Base-by-base conservation (phyloP, 345 rosid genomes). In the Odontarrhena argentea region DNA sequence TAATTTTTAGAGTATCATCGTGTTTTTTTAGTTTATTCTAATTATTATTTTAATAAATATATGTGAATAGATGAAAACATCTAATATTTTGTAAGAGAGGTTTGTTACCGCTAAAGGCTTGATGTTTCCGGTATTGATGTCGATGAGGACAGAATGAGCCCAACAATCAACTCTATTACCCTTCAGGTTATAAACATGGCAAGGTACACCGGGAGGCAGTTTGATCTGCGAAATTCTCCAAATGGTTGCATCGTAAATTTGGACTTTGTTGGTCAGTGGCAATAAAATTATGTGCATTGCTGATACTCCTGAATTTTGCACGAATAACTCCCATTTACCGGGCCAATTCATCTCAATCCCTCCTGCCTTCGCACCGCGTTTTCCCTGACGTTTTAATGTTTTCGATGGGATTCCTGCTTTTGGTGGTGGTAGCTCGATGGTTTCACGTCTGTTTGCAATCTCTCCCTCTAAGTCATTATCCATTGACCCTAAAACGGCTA, bases 221-320 rank as follows among this genome's bases (percentile, higher is more conserved):
- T 24, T 49, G 12, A 86, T 15, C 12, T 72, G 49, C 1, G 96
- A 93, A 0, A 68, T 61, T 50, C 78, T 81, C 84, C 87, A 82
- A 42, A 87, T 78, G 1, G 97, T 90, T 44, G 97, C 83, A 22
- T 93, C 96, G 46, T 82, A 91, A 78, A 85, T 86, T 47, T 86
- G 65, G 11, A 74, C 88, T 68, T 83, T 77, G 69, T 83, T 73
- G 47, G 62, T 64, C 42, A 77, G 61, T 2, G 94, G 96, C 63
- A 94, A 70, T 63, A 91, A 73, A 18, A 85, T 79, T 11, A 85
- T 35, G 70, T 94, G 97, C 97, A 91, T 93, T 1, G 92, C 92
- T 0, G 95, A 91, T 9, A 91, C 89, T 0, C 99, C 97, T 0
- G 97, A 80, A 18, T 69, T 88, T 5, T 68, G 15, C 0, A 79